Percentiles rank a stretch among this genome's conserved stretches.
phyloP scores from a whole-genome alignment of 2,329 filamentous ascomycete species.

The Microascus cirrosus region DNA sequence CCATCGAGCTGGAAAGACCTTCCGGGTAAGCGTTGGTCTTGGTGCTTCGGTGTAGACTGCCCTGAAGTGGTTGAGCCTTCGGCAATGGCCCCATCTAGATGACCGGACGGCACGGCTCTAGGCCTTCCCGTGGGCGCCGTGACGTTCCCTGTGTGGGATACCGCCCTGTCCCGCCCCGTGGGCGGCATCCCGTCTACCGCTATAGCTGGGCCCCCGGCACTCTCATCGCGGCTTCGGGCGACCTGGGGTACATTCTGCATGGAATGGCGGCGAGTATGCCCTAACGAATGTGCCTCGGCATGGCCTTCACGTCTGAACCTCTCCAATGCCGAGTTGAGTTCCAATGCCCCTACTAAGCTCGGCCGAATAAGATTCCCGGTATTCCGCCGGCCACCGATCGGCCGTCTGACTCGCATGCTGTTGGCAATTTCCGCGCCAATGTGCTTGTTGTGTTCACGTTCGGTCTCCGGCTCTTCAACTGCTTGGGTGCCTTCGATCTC shows the following conservation, averaged over 20 bases:
- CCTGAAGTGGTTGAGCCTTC: background rate
- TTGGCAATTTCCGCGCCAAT: conserved; percentile 75
- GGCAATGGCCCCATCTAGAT: background rate
- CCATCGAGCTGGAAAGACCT: conserved; percentile 19
- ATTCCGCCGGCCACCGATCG: conserved; percentile 52
- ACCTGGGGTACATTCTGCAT: background rate
- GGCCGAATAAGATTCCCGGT: conserved; percentile 81
- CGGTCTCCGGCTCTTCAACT: conserved; percentile 28
- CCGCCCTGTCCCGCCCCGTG: background rate
- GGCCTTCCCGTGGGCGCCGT: background rate
- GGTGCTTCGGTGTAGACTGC: background rate
- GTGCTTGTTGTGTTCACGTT: conserved; percentile 46
- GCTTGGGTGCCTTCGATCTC: conserved; percentile 28
- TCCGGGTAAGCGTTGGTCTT: conserved; percentile 2
- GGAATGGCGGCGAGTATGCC: conserved; percentile 1
- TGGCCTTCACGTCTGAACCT: conserved; percentile 63
- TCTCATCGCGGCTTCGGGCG: background rate
- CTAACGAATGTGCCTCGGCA: background rate
- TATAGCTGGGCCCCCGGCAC: background rate
- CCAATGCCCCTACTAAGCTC: conserved; percentile 83
- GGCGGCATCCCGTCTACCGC: background rate
- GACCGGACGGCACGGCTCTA: background rate
- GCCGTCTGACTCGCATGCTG: conserved; percentile 81
- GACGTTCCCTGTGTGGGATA: conserved; percentile 1
- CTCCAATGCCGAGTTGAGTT: conserved; percentile 86